Conservation (phyloP, 257 asterid genomes). For the Solanum bukasovii region DNA sequence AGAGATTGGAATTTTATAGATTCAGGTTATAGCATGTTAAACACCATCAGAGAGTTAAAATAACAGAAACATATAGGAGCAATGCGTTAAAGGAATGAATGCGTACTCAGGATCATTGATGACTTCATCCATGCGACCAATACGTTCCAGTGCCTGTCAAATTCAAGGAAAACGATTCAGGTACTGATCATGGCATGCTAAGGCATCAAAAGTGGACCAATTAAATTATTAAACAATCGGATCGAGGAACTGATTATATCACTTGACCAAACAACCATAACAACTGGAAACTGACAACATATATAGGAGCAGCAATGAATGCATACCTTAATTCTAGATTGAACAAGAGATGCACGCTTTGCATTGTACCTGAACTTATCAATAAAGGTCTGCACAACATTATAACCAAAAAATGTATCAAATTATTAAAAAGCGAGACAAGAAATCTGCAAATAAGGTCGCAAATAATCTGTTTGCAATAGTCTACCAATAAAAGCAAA, state of each 20-base stretch:
- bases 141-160: constrained; percentile 83
- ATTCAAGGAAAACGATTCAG: constrained; percentile 2
- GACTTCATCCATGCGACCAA: constrained; percentile 81
- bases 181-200: neutral
- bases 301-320: constrained; percentile 1
- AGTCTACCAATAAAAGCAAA: neutral
- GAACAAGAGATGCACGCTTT: constrained; percentile 98
- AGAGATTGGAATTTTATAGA: neutral
- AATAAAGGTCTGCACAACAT: constrained; percentile 63
- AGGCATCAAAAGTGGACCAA: neutral
- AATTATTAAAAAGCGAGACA: neutral
- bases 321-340: constrained; percentile 92
- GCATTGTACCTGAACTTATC: constrained; percentile 98
- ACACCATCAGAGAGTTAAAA: neutral
- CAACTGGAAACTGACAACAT: neutral
- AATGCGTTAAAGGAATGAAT: constrained; percentile 1
- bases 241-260: neutral
- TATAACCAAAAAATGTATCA: constrained; percentile 4
- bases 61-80: neutral
- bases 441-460: neutral
- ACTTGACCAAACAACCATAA: neutral
- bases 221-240: neutral
- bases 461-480: neutral
- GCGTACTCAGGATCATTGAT: constrained; percentile 93
- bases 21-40: neutral